Base-by-base conservation (phyloP, 352 stramenopile species). In the Phytophthora constricta region DNA sequence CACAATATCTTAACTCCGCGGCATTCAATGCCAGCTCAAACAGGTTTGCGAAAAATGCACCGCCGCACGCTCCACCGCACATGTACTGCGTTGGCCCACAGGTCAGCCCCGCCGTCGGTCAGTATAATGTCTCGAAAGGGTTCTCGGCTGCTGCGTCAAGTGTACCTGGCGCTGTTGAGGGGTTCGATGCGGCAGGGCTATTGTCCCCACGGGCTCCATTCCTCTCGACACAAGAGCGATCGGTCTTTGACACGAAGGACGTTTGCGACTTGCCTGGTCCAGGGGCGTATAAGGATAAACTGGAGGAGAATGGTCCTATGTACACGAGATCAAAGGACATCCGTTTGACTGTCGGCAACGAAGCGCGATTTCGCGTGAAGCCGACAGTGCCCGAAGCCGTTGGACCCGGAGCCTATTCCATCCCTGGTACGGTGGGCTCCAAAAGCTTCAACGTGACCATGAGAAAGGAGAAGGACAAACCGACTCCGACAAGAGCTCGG, bases 371-470 rank as follows among this genome's bases (percentile, higher is more conserved):
- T 62, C 75, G 80, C 7, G 65, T 84, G 37, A 84, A 82, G 56
- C 63, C 79, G 25, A 81, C 75, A 16, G 73, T 89, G 26, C 82
- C 82, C 3, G 61, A 67, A 16, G 34, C 62, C 7, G 74, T 90
- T 28, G 82, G 82, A 0, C 82, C 82, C 11, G 82, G 82, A 7
- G 63, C 79, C 5, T 90, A 90, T 50, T 63, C 73, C n/a, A 77
- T 90, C 22, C 65, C 77, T 19, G 74, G 71, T 2, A 90, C 79
- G 0, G 67, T 90, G n/a, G 82, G 77, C 16, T 80, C 70, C 23
- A 87, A 86, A 62, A 90, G 77, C 59, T 90, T 90, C 66, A 90
- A 90, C 67, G 70, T 89, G 49, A 90, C 82, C 43, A 86, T 90
- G 79, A 39, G 19, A 34, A 74, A 76, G 60, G 52, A 66, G 25